These are phyloP conservation scores for Durotheca rogersii DNA, from an alignment of 495 filamentous ascomycete genomes.

Conservation along the genomic window DNA sequence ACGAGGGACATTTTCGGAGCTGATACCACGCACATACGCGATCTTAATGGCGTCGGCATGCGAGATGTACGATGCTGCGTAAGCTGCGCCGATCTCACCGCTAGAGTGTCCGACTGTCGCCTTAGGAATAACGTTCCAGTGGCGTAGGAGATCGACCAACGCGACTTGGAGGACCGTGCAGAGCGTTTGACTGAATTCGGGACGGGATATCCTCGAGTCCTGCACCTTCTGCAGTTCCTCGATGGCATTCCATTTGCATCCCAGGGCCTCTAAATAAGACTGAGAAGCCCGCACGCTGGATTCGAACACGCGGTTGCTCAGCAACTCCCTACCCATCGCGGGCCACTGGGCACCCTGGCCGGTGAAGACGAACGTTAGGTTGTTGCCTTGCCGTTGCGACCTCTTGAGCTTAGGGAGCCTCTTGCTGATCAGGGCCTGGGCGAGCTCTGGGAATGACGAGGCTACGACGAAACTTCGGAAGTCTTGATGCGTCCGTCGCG, in stretches of 20 bases:
- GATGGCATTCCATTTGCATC: background rate
- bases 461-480: background rate
- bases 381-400: background rate
- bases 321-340: constrained; percentile 21
- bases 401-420: background rate
- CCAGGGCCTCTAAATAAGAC: background rate
- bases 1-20: background rate
- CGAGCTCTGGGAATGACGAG: background rate
- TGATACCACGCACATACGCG: constrained; percentile 51
- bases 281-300: background rate
- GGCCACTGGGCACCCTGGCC: constrained; percentile 31
- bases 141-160: constrained; percentile 47
- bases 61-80: constrained; percentile 38
- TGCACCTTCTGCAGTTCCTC: too few relatives aligned
- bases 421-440: background rate
- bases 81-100: constrained; percentile 56
- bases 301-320: background rate
- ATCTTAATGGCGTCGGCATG: constrained; percentile 42
- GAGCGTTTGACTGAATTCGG: constrained; percentile 37
- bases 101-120: constrained; percentile 58
- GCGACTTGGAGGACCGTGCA: constrained; percentile 49
- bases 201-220: too few relatives aligned
- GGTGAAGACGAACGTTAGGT: constrained; percentile 20
- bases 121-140: constrained; percentile 41
- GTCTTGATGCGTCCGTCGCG: background rate